These are phyloP conservation scores for Tylopilus rubrobrunneus DNA, from an alignment of 768 basidiomycete genomes.

Conservation along the genomic window DNA sequence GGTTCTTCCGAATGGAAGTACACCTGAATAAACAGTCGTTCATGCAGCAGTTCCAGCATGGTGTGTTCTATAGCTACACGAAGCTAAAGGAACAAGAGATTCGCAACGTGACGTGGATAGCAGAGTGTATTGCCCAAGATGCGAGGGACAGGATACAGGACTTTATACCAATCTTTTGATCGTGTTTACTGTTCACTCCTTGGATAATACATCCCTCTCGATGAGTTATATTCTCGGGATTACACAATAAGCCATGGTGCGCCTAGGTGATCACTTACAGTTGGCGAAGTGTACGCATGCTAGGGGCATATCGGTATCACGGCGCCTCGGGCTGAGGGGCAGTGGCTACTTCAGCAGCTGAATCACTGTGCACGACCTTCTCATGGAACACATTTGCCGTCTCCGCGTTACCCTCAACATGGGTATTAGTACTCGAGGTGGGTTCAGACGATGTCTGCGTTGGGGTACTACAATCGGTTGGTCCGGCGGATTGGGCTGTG, in stretches of 20 bases:
- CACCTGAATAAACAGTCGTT: slow-evolving; percentile 92
- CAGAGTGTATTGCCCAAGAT: slow-evolving; percentile 97
- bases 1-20: slow-evolving; percentile 93
- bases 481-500: neutral
- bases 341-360: neutral
- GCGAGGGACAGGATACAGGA: slow-evolving; percentile 94
- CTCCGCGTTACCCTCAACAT: neutral
- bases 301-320: slow-evolving; percentile 1
- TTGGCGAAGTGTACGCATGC: neutral
- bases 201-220: slow-evolving; percentile 4
- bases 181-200: slow-evolving; percentile 1
- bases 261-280: neutral
- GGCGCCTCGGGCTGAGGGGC: neutral
- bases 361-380: slow-evolving; percentile 4
- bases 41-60: slow-evolving; percentile 95
- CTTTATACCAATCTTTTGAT: slow-evolving; percentile 86
- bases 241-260: neutral
- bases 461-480: slow-evolving; percentile 1
- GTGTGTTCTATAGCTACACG: slow-evolving; percentile 89
- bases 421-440: slow-evolving; percentile 4
- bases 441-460: neutral
- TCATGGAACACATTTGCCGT: neutral
- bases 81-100: slow-evolving; percentile 92
- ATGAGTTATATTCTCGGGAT: neutral
- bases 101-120: slow-evolving; percentile 87